phyloP scores from a whole-genome alignment of 2,329 filamentous ascomycete species.

The Pseudogymnoascus destructans region DNA sequence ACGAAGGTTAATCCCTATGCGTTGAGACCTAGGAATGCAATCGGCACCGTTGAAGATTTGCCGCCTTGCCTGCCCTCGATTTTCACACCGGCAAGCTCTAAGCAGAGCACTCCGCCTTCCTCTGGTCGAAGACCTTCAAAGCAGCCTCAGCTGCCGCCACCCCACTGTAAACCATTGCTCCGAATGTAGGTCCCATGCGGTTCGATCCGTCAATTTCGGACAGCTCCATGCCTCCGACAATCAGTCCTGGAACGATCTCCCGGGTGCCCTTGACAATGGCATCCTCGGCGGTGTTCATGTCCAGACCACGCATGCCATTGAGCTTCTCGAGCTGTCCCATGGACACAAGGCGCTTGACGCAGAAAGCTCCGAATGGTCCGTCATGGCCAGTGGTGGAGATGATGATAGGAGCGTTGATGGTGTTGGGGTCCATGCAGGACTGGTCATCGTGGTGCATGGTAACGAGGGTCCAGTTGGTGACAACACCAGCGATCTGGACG shows the following conservation, averaged over 20 bases:
- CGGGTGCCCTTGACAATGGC: conserved; percentile 87
- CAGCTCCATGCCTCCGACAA: conserved; percentile 92
- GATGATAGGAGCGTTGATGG: conserved; percentile 81
- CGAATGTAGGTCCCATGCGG: conserved; percentile 81
- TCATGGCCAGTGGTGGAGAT: conserved; percentile 89
- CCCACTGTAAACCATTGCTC: too few relatives aligned
- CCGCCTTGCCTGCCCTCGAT: not conserved
- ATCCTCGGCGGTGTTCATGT: conserved; percentile 86
- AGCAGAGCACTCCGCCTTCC: conserved; percentile 47
- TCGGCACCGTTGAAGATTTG: conserved; percentile 1
- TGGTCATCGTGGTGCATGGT: conserved; percentile 80
- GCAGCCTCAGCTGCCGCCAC: too few relatives aligned
- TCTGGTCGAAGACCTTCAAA: conserved; percentile 60
- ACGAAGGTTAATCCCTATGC: not conserved
- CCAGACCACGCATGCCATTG: conserved; percentile 82
- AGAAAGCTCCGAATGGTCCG: conserved; percentile 82
- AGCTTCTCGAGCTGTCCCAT: conserved; percentile 76
- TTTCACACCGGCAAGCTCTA: not conserved
- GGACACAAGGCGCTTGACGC: conserved; percentile 76
- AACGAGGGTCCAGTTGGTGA: conserved; percentile 93
- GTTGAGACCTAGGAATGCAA: not conserved
- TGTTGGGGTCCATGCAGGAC: conserved; percentile 95
- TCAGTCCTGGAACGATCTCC: conserved; percentile 75
- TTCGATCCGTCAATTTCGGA: conserved; percentile 84
- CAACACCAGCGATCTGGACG: conserved; percentile 71